Evolutionary conservation across 2,329 filamentous ascomycete genomes (phyloP).

Genomic region (Tolypocladium nubicola): DNA sequence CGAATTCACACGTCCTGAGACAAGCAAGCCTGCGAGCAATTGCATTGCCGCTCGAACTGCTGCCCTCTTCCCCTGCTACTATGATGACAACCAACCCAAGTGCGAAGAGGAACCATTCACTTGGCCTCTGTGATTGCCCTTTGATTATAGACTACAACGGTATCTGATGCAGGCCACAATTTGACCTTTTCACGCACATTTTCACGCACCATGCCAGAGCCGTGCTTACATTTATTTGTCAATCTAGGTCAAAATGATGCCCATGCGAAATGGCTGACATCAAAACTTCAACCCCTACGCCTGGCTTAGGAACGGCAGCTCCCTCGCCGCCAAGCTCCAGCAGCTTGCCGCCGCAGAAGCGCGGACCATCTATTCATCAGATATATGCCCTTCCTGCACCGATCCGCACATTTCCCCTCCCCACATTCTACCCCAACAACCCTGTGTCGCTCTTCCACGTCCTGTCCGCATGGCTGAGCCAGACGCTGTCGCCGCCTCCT

Average conservation of each 20-base stretch:
- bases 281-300: slow-evolving; percentile 12
- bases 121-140: slow-evolving; percentile 52
- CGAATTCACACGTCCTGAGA: background rate
- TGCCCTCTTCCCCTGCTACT: slow-evolving; percentile 12
- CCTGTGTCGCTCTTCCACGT: slow-evolving; percentile 80
- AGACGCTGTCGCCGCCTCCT: slow-evolving; percentile 56
- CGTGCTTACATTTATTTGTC: background rate
- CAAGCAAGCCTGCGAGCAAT: background rate
- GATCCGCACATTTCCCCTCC: slow-evolving; percentile 71
- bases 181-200: slow-evolving; percentile 7
- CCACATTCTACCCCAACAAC: slow-evolving; percentile 83
- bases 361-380: slow-evolving; percentile 45
- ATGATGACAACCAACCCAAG: slow-evolving; percentile 52
- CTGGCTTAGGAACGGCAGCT: slow-evolving; percentile 6
- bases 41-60: background rate
- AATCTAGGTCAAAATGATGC: slow-evolving; percentile 35
- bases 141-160: slow-evolving; percentile 87
- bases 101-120: slow-evolving; percentile 50
- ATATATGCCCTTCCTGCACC: slow-evolving; percentile 78
- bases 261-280: slow-evolving; percentile 31
- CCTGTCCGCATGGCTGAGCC: slow-evolving; percentile 64
- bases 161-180: slow-evolving; percentile 60
- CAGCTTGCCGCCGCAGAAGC: slow-evolving; percentile 14
- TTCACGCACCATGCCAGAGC: background rate
- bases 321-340: slow-evolving; percentile 5